These are phyloP conservation scores for Fusarium mangiferae DNA, from an alignment of 2,329 filamentous ascomycete genomes.

Conservation along the genomic window DNA sequence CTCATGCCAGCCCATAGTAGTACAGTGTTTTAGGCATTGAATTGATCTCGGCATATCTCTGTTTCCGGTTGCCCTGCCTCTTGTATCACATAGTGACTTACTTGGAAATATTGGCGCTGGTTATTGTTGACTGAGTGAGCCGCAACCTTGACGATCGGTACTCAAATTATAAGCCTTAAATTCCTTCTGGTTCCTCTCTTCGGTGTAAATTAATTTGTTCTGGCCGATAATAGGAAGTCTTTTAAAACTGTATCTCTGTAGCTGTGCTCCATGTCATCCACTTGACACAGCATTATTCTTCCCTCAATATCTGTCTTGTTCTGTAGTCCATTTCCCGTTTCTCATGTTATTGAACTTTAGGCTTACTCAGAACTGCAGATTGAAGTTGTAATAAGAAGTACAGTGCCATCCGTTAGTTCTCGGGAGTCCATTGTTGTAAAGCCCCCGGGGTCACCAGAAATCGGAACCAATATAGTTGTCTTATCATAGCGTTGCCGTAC, in stretches of 20 bases:
- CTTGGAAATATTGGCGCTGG: background rate
- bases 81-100: background rate
- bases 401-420: too few relatives aligned
- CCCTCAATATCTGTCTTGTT: background rate
- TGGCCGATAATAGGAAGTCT: accelerated
- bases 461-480: too few relatives aligned
- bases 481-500: background rate
- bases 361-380: accelerated
- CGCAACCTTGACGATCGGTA: background rate
- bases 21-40: background rate
- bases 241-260: too few relatives aligned
- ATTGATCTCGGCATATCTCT: background rate
- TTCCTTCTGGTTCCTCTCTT: too few relatives aligned
- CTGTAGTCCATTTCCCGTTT: background rate
- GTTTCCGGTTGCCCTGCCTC: background rate
- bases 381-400: background rate
- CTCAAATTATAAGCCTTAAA: background rate
- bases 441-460: background rate
- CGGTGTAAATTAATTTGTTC: background rate
- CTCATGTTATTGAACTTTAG: background rate
- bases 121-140: background rate
- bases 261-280: background rate
- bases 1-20: too few relatives aligned
- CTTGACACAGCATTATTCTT: background rate
- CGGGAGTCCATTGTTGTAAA: background rate